Percentiles rank a stretch among this genome's conserved stretches.
phyloP scores from a whole-genome alignment of 805 yeast species.

The Suhomyces pyralidae region DNA sequence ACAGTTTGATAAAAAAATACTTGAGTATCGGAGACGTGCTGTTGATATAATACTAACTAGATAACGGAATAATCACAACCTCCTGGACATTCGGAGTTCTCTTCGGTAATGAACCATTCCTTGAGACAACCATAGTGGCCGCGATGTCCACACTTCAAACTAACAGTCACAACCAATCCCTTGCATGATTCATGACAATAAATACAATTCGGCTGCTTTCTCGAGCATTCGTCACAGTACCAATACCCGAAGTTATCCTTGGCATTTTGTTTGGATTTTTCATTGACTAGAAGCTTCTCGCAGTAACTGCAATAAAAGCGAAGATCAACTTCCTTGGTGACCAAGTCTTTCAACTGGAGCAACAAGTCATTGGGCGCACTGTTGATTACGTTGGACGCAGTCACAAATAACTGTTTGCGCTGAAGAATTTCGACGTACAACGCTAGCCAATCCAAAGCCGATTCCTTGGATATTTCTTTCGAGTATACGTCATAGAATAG shows the following conservation, averaged over 20 bases:
- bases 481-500: constrained; percentile 42
- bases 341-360: constrained; percentile 26
- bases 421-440: constrained; percentile 54
- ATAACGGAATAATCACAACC: constrained; percentile 50
- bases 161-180: constrained; percentile 59
- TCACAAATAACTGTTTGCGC: constrained; percentile 48
- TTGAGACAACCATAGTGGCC: constrained; percentile 80
- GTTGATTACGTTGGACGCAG: constrained; percentile 57
- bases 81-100: constrained; percentile 73
- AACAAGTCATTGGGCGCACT: constrained; percentile 31
- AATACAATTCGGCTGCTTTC: constrained; percentile 63
- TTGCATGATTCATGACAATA: constrained; percentile 75
- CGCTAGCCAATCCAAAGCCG: constrained; percentile 54
- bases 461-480: constrained; percentile 19
- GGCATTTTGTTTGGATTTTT: constrained; percentile 39
- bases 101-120: constrained; percentile 69
- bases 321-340: constrained; percentile 34
- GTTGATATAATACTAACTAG: constrained; percentile 22
- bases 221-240: constrained; percentile 76
- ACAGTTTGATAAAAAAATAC: constrained; percentile 39
- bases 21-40: constrained; percentile 37
- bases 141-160: constrained; percentile 77
- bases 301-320: constrained; percentile 62
- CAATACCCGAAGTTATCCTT: constrained; percentile 60
- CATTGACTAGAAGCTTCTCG: constrained; percentile 57